Evolutionary conservation across 129 eudicot genomes (phyloP), one percentile per base, ranked within the genome.

Genomic region (Flaveria robusta): DNA sequence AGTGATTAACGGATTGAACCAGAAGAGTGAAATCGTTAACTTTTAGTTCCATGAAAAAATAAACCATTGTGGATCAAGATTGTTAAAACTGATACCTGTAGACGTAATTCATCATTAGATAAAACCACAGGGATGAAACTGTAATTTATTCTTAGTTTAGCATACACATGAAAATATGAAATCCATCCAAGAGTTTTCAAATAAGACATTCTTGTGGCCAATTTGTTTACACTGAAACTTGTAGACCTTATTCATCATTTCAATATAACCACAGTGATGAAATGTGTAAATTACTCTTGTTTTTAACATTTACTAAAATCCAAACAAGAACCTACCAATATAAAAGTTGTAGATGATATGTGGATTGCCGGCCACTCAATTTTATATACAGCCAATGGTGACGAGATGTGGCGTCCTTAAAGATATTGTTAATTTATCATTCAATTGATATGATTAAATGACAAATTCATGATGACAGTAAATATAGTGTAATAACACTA

Each of bases 331-430:
- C 66, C 18, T 24, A 26, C 66, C 41, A 60, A 60, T 26, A 26
- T 60, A 60, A 60, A 60, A 60, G 66, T 60, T 60, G 41, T 24
- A 24, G 66, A 59, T 59, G 34, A 24, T 23, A 23, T 59, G 37
- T 8, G 66, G 39, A 59, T 60, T 60, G 66, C 66, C 66, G 66
- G 10, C 66, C 41, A 60, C 8, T 15, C 2, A 26, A 24, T 60
- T 23, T 14, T 60, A 60, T 60, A 60, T 39, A 26, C 39, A 14
- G 19, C 66, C n/a, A 60, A 13, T 3, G 26, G 41, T 26, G 66
- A 26, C 2, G 39, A 0, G 39, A 34, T 34, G 39, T 59, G 39
- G 39, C 66, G n/a, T 59, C 66, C 37, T 23, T 23, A 59, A 59
- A 23, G 12, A 11, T 59, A 24, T 59, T 24, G 34, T 23, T 24